Evolutionary conservation across 2,329 filamentous ascomycete species (phyloP).

Genomic region (Ceratocystis diversiconidia): DNA sequence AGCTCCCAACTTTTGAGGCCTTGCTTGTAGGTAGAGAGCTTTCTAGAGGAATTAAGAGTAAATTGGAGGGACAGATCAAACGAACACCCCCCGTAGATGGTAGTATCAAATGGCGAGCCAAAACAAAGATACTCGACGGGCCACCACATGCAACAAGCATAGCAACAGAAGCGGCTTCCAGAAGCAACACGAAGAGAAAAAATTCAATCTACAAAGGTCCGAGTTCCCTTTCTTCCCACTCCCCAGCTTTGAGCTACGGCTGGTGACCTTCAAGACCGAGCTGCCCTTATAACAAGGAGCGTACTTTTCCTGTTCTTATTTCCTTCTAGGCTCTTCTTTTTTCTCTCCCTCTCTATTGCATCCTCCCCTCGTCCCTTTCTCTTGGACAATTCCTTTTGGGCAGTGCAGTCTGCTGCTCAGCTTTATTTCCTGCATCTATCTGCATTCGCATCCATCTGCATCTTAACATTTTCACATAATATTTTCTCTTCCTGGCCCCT

Average conservation of each 20-base stretch:
- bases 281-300: background rate
- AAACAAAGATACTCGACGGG: no score
- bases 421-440: background rate
- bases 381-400: background rate
- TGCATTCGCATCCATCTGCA: background rate
- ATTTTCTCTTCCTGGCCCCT: background rate
- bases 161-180: background rate
- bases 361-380: background rate
- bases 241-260: background rate
- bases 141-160: background rate
- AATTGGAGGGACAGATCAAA: background rate
- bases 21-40: background rate
- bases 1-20: background rate
- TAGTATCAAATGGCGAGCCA: no score
- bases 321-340: background rate
- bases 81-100: background rate
- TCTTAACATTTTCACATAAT: background rate
- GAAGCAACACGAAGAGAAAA: background rate
- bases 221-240: conserved; percentile 1
- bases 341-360: background rate
- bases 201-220: conserved; percentile 1
- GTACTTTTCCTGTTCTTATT: background rate
- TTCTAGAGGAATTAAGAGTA: background rate
- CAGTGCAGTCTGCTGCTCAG: background rate
- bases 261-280: background rate